Evolutionary conservation across 1,284 basidiomycete species (phyloP).

Genomic region (Leccinum pachyderme): DNA sequence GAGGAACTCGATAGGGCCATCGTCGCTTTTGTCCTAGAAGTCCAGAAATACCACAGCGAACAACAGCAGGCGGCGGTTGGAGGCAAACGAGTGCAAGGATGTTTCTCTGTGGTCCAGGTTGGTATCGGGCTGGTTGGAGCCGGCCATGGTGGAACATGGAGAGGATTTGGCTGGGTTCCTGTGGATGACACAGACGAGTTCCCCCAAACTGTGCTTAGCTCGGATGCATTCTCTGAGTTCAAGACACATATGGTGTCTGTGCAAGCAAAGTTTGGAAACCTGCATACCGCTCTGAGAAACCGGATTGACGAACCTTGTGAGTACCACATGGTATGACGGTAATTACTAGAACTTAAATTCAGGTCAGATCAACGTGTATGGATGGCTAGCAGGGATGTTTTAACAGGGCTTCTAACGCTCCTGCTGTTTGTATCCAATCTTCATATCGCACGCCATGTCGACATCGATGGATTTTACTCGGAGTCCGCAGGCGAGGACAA

Average conservation of each 20-base stretch:
- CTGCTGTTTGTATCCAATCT: constrained; percentile 62
- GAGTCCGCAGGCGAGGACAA: constrained; percentile 40
- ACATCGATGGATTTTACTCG: constrained; percentile 68
- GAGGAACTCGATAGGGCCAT: constrained; percentile 77
- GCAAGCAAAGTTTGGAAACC: constrained; percentile 45
- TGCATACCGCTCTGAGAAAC: constrained; percentile 41
- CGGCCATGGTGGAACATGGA: constrained; percentile 68
- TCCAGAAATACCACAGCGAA: constrained; percentile 56
- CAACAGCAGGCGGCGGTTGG: constrained; percentile 33
- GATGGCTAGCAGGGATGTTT: constrained; percentile 43
- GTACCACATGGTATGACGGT: constrained; percentile 14
- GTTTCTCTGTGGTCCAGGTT: constrained; percentile 61
- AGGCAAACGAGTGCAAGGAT: constrained; percentile 60
- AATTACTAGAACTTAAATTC: constrained; percentile 10
- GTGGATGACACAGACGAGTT: constrained; percentile 47
- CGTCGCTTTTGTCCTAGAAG: constrained; percentile 68
- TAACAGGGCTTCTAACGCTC: constrained; percentile 55
- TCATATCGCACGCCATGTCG: constrained; percentile 73
- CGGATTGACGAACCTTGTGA: constrained; percentile 42
- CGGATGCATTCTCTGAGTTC: constrained; percentile 55
- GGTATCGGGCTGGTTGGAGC: constrained; percentile 74
- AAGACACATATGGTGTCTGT: constrained; percentile 46
- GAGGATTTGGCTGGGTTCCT: constrained; percentile 75
- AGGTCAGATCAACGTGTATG: constrained; percentile 29
- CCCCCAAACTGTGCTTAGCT: constrained; percentile 49